Percentiles rank a stretch among this genome's conserved stretches.
Conservation (phyloP, 352 stramenopile genomes). For the Blastocystis sp. region DNA sequence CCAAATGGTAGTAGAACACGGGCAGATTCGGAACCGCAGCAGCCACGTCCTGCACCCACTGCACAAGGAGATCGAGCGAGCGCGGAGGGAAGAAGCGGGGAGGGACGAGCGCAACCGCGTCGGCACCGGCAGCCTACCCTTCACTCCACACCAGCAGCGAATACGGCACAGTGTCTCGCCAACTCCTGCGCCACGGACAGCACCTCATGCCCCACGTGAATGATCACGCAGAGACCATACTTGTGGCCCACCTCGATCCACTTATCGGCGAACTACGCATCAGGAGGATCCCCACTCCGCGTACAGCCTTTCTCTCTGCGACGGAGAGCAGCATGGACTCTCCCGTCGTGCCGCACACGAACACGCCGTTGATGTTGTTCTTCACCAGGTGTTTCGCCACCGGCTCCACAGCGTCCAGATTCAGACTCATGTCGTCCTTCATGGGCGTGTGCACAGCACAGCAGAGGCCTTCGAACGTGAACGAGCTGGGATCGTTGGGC, state of each 20-base stretch:
- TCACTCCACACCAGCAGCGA: slow-evolving; percentile 80
- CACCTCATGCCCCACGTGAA: slow-evolving; percentile 70
- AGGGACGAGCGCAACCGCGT: slow-evolving; percentile 83
- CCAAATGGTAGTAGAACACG: slow-evolving; percentile 72
- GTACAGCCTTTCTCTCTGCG: slow-evolving; percentile 48
- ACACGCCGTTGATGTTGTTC: slow-evolving; percentile 51
- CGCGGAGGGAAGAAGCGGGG: slow-evolving; percentile 72
- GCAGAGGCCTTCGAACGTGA: slow-evolving; percentile 60
- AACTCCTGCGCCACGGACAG: slow-evolving; percentile 54
- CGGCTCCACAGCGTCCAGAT: slow-evolving; percentile 59
- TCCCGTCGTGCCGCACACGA: slow-evolving; percentile 69
- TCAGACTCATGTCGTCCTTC: slow-evolving; percentile 67
- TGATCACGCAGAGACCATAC: slow-evolving; percentile 73
- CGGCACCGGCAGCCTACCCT: slow-evolving; percentile 82
- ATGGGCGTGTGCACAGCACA: slow-evolving; percentile 69
- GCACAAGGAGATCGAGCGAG: slow-evolving; percentile 57
- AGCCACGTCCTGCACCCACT: slow-evolving; percentile 68
- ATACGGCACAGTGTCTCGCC: slow-evolving; percentile 13
- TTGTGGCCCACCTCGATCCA: slow-evolving; percentile 70
- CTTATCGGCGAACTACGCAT: slow-evolving; percentile 60
- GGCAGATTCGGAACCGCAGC: slow-evolving; percentile 32
- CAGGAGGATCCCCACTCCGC: not conserved
- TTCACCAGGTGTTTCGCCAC: slow-evolving; percentile 59
- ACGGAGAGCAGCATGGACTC: slow-evolving; percentile 66
- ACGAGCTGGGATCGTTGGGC: slow-evolving; percentile 65